Conservation (phyloP, 148 eudicot species). For the Linanthus parryae region DNA sequence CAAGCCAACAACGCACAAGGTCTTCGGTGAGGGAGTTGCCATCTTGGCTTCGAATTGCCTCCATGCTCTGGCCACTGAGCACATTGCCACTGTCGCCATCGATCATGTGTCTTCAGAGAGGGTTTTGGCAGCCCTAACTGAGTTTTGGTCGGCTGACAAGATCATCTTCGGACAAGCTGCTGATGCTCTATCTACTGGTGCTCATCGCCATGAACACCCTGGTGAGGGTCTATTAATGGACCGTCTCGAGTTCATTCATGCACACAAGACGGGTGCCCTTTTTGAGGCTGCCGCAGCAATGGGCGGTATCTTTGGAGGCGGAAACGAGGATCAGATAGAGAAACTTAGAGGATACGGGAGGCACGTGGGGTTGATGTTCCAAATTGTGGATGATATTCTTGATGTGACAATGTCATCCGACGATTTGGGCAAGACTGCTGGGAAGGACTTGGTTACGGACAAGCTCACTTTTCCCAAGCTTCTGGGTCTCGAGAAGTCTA, state of each 20-base stretch:
- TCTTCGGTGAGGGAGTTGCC: constrained; percentile 26
- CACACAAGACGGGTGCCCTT: constrained; percentile 30
- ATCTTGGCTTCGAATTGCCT: constrained; percentile 25
- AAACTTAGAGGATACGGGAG: constrained; percentile 28
- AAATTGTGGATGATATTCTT: constrained; percentile 37
- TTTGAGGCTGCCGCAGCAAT: constrained; percentile 31
- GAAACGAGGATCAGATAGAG: constrained; percentile 16
- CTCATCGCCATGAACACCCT: too few species aligned
- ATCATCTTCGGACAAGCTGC: constrained; percentile 31
- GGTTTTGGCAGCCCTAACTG: constrained; percentile 22
- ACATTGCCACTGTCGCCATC: constrained; percentile 15
- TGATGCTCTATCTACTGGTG: too few species aligned
- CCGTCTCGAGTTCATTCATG: constrained; percentile 29
- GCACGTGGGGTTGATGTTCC: constrained; percentile 27
- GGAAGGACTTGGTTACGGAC: constrained; percentile 26
- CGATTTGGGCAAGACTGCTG: constrained; percentile 32
- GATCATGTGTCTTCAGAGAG: constrained; percentile 2
- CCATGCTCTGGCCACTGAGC: constrained; percentile 28
- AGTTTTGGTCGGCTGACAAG: constrained; percentile 24
- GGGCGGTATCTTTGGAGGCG: constrained; percentile 33
- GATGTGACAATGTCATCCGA: constrained; percentile 25
- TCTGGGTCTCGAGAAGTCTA: constrained; percentile 26
- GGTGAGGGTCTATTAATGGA: constrained; percentile 19
- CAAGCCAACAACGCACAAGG: constrained; percentile 30
- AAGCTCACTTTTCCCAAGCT: constrained; percentile 36